Conservation (phyloP, 441 rosid species). For the Pelargonium myrrhifolium region DNA sequence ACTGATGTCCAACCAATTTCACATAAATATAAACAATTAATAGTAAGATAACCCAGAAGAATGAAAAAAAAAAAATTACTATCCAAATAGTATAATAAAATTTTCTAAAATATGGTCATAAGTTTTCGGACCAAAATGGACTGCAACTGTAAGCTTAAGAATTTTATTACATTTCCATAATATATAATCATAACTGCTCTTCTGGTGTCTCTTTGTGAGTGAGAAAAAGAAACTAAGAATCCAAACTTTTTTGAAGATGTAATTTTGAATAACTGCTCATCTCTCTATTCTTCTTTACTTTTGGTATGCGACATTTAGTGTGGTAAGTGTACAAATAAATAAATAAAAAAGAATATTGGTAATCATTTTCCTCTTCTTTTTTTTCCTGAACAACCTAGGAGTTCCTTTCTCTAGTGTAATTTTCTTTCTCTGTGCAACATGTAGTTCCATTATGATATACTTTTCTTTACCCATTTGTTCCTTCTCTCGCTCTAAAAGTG, state of each 20-base stretch:
- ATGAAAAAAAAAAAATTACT: not conserved
- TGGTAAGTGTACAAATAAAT: not conserved
- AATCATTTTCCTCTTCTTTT: not conserved
- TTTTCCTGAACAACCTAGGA: not conserved
- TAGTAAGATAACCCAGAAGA: not conserved
- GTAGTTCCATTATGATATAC: no score
- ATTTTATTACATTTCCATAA: not conserved
- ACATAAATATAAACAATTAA: not conserved
- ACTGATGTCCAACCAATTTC: not conserved
- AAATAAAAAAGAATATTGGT: not conserved
- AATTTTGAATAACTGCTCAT: not conserved
- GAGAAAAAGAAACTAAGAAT: not conserved
- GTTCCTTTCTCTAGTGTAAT: not conserved
- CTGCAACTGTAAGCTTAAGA: not conserved
- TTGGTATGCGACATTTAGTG: not conserved
- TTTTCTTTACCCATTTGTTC: no score
- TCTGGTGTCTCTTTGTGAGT: not conserved
- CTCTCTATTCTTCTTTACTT: not conserved
- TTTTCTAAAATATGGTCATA: not conserved
- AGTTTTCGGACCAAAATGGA: not conserved
- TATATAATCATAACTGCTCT: not conserved
- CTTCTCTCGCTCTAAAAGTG: no score
- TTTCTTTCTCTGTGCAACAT: no score
- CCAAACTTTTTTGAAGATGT: not conserved
- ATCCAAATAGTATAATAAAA: not conserved